These are phyloP conservation scores for Dendrocalamus sinicus DNA, from an alignment of 176 grass and related monocot genomes.

Conservation along the genomic window DNA sequence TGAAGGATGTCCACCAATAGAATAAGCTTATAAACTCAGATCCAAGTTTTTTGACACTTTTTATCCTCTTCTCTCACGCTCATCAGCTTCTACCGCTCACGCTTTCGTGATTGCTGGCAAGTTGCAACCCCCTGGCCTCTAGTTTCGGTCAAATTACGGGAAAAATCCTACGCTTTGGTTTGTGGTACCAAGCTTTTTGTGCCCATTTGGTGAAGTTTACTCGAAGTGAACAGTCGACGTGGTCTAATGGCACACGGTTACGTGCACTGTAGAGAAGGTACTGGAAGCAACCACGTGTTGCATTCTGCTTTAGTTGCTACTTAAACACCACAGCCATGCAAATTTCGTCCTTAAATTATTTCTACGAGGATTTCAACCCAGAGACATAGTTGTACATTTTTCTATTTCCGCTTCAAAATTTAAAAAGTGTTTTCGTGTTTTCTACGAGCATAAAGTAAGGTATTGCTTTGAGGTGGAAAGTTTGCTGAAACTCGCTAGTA, in stretches of 20 bases:
- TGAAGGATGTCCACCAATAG: too few species aligned
- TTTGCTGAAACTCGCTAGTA: background rate
- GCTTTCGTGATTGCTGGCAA: background rate
- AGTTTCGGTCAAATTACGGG: background rate
- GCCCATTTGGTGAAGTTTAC: background rate
- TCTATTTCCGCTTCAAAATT: background rate
- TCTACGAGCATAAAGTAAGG: background rate
- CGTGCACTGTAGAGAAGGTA: background rate
- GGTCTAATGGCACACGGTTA: background rate
- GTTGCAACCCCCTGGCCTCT: slow-evolving; percentile 16
- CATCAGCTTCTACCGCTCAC: background rate
- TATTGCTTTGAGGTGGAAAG: background rate
- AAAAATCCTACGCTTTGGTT: background rate
- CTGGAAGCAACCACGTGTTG: too few species aligned
- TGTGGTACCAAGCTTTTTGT: background rate
- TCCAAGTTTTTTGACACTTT: too few species aligned
- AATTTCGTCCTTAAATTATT: background rate
- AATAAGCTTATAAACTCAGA: too few species aligned
- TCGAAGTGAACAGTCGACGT: background rate
- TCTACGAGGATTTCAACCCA: background rate
- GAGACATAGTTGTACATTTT: background rate
- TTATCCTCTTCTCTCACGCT: too few species aligned
- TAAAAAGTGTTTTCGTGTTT: background rate
- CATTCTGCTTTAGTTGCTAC: background rate
- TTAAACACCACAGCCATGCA: too few species aligned